Evolutionary conservation across 148 eudicot genomes (phyloP), one percentile per base, ranked within the genome.

Genomic region (Dianthus caryophyllus): DNA sequence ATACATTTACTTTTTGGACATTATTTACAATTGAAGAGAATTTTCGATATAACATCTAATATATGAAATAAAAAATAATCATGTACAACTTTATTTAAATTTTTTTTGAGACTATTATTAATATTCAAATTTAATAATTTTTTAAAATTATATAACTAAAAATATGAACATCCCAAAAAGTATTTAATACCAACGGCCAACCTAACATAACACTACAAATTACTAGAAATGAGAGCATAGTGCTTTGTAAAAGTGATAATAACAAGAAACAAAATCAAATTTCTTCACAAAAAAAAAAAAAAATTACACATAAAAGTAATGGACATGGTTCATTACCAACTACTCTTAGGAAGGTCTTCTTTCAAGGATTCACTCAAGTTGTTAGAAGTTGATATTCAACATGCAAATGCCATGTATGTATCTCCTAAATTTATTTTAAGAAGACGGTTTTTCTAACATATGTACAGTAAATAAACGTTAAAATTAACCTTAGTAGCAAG

Each of bases 361-460:
- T 82, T 76, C 76, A 71, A 81, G 69, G 94, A 90, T 38, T 85
- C 90, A 30, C 64, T 87, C 64, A 87, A 81, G 66, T 79, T 82
- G 48, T 61, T 90, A 39, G 97, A 90, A 73, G 81, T 91, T 76
- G 97, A 90, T 85, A 85, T 90, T 59, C 91, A 85, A 62, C 89
- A 85, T 74, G 97, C 97, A 24, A 90, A 87, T 81, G 74, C 90
- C 71, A 20, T 90, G 97, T 90, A 66, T 84, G 97, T 69, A 2
- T 16, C 14, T 26, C 0, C 17, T 47, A n/a, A n/a, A n/a, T n/a
- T n/a, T n/a, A n/a, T n/a, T n/a, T n/a, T n/a, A n/a, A n/a, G n/a
- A n/a, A n/a, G n/a, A n/a, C n/a, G n/a, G n/a, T n/a, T n/a, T n/a
- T n/a, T n/a, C n/a, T n/a, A n/a, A n/a, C n/a, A n/a, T n/a, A n/a